Evolutionary conservation across 805 yeast genomes (phyloP), one percentile per base, ranked within the genome.

Genomic region (Yarrowia keelungensis): DNA sequence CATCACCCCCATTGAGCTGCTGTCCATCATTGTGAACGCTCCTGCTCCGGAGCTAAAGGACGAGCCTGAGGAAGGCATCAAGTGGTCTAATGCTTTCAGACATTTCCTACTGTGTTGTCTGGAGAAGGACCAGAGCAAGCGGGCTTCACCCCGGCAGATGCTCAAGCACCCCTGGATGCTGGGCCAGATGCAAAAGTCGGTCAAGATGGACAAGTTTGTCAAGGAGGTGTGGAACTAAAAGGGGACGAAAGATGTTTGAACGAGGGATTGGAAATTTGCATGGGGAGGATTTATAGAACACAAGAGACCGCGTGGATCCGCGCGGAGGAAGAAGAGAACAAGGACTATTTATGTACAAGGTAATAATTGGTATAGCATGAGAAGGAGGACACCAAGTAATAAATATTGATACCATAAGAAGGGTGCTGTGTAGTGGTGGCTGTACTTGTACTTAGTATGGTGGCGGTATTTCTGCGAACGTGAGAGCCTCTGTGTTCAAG

Each of bases 101-200:
- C 91, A 89, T 69, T 95, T 95, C 73, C 82, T 95, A 50, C 85
- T 85, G 64, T 89, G 89, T 73, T 91, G 97, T 68, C 80, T 95
- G 70, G 91, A 86, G 71, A 94, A 92, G 74, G 91, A 91, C 71
- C 87, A 91, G 50, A 84, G 81, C 39, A 88, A 88, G 71, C 81
- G 99, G 69, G 97, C 98, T 11, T 87, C 93, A 62, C 99, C 99
- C 9, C 83, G 95, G 73, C 97, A 95, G 76, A 90, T 95, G 94
- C 82, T 95, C 58, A 84, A 82, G 45, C 99, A 95, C 80, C 98
- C 98, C 2, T 95, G 99, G 99, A 82, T 92, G 68, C 79, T 85
- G 16, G 91, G 92, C 1, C 97, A 91, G 79, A 85, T 85, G 79
- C 83, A 80, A 71, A 87, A 88, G 75, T 82, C 80, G 64, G 96